phyloP scores from a whole-genome alignment of 345 rosid genomes.

The Populus nigra region DNA sequence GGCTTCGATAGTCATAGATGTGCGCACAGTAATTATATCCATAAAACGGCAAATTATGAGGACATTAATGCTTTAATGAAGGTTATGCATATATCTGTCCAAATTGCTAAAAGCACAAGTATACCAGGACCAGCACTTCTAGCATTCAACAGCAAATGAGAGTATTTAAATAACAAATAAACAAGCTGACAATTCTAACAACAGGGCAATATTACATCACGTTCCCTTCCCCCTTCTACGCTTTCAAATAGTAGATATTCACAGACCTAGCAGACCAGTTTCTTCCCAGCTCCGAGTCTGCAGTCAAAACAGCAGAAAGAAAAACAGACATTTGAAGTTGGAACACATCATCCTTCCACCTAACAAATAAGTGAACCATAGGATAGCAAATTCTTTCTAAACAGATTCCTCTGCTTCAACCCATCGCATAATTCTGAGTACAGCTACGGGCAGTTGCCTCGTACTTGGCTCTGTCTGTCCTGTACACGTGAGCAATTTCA shows the following conservation, averaged over 20 bases:
- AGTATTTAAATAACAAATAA: neutral
- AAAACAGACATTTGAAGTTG: neutral
- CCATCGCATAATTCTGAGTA: conserved; percentile 29
- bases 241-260: neutral
- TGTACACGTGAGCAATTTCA: too few relatives aligned
- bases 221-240: neutral
- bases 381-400: neutral
- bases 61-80: too few relatives aligned
- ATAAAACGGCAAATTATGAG: too few relatives aligned
- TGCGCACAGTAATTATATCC: too few relatives aligned
- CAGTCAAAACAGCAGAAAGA: neutral
- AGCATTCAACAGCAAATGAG: neutral
- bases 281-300: neutral
- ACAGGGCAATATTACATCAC: conserved; percentile 5
- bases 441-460: conserved; percentile 29
- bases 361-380: neutral
- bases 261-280: neutral
- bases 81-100: too few relatives aligned
- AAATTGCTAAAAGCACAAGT: neutral
- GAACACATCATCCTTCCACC: neutral
- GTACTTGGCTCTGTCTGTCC: conserved; percentile 18
- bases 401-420: neutral
- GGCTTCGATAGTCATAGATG: too few relatives aligned
- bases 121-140: neutral
- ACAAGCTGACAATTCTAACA: neutral